Evolutionary conservation across 2,329 filamentous ascomycete species (phyloP).

Genomic region (Xylaria sp.): DNA sequence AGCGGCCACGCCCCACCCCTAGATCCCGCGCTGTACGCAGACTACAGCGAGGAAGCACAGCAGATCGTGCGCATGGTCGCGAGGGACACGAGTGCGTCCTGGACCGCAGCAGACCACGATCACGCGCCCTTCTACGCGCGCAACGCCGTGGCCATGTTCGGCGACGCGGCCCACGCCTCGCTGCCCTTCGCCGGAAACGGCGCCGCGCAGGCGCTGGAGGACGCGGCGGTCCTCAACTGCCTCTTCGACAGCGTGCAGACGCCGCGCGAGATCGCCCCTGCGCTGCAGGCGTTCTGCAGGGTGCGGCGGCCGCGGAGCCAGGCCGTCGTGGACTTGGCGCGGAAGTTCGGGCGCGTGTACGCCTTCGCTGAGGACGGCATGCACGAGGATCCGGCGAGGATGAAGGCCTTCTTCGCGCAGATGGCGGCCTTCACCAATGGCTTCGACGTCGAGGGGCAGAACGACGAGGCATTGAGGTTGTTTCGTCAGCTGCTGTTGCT

Average conservation of each 20-base stretch:
- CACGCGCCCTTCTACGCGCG: slow-evolving; percentile 49
- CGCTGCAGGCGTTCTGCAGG: slow-evolving; percentile 47
- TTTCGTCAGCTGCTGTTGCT: slow-evolving; percentile 31
- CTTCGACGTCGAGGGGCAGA: slow-evolving; percentile 48
- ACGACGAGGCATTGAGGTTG: slow-evolving; percentile 40
- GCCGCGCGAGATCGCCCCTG: slow-evolving; percentile 34
- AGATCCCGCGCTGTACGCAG: slow-evolving; percentile 46
- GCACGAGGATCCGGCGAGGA: slow-evolving; percentile 47
- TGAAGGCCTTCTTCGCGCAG: slow-evolving; percentile 46
- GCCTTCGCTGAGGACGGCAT: slow-evolving; percentile 47
- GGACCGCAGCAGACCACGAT: slow-evolving; percentile 51
- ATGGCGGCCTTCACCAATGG: slow-evolving; percentile 49
- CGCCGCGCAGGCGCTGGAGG: slow-evolving; percentile 54
- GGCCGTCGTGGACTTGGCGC: slow-evolving; percentile 48
- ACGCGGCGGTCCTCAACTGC: slow-evolving; percentile 48
- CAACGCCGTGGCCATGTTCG: slow-evolving; percentile 47
- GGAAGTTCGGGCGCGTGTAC: slow-evolving; percentile 48
- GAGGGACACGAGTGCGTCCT: slow-evolving; percentile 48
- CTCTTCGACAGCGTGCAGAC: slow-evolving; percentile 41
- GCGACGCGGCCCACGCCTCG: slow-evolving; percentile 52
- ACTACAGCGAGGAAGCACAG: slow-evolving; percentile 50
- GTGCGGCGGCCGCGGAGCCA: slow-evolving; percentile 49
- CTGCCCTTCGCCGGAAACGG: slow-evolving; percentile 53
- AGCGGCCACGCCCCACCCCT: slow-evolving; percentile 34
- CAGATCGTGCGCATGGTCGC: slow-evolving; percentile 50